These are phyloP conservation scores for Tylopilus orsonianus DNA, from an alignment of 1,284 basidiomycete species.

Conservation along the genomic window DNA sequence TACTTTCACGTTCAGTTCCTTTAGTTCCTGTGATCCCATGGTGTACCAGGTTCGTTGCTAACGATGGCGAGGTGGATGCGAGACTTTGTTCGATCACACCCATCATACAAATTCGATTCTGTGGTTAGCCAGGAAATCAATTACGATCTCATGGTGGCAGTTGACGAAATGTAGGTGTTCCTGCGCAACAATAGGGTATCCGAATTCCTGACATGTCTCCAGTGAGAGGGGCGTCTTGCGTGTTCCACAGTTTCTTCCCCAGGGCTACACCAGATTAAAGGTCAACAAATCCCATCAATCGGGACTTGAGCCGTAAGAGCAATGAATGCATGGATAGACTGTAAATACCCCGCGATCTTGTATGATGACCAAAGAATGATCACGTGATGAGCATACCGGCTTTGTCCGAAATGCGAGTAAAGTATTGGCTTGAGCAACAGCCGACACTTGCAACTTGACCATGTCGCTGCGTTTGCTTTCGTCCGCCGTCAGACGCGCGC, in stretches of 20 bases:
- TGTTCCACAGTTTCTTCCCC: slow-evolving; percentile 65
- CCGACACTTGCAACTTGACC: slow-evolving; percentile 15
- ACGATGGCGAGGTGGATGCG: slow-evolving; percentile 95
- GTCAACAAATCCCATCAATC: slow-evolving; percentile 30
- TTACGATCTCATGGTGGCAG: slow-evolving; percentile 87
- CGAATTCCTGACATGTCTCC: slow-evolving; percentile 16
- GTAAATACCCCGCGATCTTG: slow-evolving; percentile 9
- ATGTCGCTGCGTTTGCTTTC: slow-evolving; percentile 77
- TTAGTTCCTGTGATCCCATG: slow-evolving; percentile 7
- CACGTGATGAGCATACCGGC: slow-evolving; percentile 31
- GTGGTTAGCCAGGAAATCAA: slow-evolving; percentile 90
- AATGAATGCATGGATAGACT: not conserved
- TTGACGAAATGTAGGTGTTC: slow-evolving; percentile 85
- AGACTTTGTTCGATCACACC: slow-evolving; percentile 87
- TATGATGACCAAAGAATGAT: not conserved
- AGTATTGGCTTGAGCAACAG: not conserved
- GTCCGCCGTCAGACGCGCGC: slow-evolving; percentile 59
- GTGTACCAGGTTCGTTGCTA: slow-evolving; percentile 65
- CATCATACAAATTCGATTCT: slow-evolving; percentile 89
- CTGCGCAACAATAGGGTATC: not conserved
- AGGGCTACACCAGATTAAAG: slow-evolving; percentile 43
- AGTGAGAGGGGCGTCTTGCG: slow-evolving; percentile 71
- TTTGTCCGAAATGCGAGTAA: slow-evolving; percentile 23
- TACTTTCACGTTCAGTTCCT: slow-evolving; percentile 8
- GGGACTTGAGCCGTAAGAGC: slow-evolving; percentile 25